These are phyloP conservation scores for Vaccinium myrtillus DNA, from an alignment of 148 eudicot species.

Conservation along the genomic window DNA sequence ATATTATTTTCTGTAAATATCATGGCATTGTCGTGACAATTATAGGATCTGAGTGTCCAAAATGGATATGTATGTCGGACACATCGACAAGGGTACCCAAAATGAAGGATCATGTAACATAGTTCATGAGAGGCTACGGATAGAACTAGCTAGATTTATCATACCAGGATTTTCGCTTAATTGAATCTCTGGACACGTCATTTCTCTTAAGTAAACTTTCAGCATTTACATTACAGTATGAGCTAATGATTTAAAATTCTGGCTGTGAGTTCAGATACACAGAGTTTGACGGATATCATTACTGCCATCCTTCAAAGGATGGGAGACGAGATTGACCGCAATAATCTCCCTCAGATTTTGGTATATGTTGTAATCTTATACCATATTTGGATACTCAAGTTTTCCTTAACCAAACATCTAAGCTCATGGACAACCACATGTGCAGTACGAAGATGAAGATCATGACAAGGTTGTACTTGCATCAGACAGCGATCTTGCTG, in stretches of 20 bases:
- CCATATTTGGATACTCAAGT: not conserved
- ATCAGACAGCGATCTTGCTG: constrained; percentile 83
- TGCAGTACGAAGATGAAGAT: constrained; percentile 97
- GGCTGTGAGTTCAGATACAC: constrained; percentile 49
- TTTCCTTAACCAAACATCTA: constrained; percentile 1
- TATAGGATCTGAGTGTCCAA: too few species aligned
- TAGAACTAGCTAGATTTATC: not conserved
- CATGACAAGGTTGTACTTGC: constrained; percentile 81
- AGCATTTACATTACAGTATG: not conserved
- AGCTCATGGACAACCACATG: constrained; percentile 22
- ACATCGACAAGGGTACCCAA: too few species aligned
- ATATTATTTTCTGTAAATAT: too few species aligned
- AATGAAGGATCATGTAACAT: too few species aligned
- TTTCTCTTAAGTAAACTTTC: not conserved
- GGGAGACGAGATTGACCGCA: constrained; percentile 84
- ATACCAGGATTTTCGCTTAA: not conserved
- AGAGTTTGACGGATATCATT: constrained; percentile 66
- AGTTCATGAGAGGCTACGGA: not conserved
- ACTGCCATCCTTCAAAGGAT: constrained; percentile 93
- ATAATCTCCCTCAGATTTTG: constrained; percentile 75
- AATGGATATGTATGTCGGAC: too few species aligned
- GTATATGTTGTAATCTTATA: constrained; percentile 29
- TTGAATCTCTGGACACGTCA: not conserved
- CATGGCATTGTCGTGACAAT: too few species aligned
- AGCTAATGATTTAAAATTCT: not conserved